Base-by-base conservation (phyloP, 2,329 filamentous ascomycete species). In the Corinectria fuckeliana region DNA sequence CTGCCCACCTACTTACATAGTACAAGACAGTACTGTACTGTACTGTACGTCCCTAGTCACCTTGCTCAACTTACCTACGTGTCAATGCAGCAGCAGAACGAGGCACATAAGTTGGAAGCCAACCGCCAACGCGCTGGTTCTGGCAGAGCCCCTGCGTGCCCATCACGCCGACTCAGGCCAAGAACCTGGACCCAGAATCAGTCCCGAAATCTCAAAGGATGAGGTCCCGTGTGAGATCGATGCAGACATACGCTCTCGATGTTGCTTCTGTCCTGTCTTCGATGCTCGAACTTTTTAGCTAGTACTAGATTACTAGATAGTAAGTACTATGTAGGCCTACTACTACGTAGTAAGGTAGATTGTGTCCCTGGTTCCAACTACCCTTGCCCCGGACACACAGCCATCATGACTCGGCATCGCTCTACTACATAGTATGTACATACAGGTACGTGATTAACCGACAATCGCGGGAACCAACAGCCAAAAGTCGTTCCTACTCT, bases 21-120 rank as follows among this genome's bases (percentile, higher is more conserved):
- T 4, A 8, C 32, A 36, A n/a, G n/a, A n/a, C n/a, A n/a, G n/a
- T n/a, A n/a, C n/a, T n/a, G n/a, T n/a, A 18, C 36, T 16, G 20
- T 38, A 18, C 36, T n/a, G 8, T n/a, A 14, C 18, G 10, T 18
- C 23, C 42, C 42, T 45, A 23, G 34, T 57, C 39, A 28, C 55
- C 48, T 50, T 51, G 41, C 25, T 47, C 23, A 45, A 51, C 49
- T 44, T 25, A 52, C 50, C 44, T 61, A 61, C 54, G 58, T 61
- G 58, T 61, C 58, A 58, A 30, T 61, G 55, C 50, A 61, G 54
- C 44, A 38, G 28, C 45, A 21, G 20, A 14, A 28, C 34, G 25
- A 51, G 39, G 42, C 20, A 56, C n/a, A n/a, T n/a, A n/a, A n/a
- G n/a, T n/a, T n/a, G 50, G 41, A 21, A 42, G 47, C 39, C 38